A percentile compares a stretch with the other conserved stretches of the same genome.
Evolutionary conservation across 768 basidiomycete genomes (phyloP).

Genomic region (Leccinellum luteum): DNA sequence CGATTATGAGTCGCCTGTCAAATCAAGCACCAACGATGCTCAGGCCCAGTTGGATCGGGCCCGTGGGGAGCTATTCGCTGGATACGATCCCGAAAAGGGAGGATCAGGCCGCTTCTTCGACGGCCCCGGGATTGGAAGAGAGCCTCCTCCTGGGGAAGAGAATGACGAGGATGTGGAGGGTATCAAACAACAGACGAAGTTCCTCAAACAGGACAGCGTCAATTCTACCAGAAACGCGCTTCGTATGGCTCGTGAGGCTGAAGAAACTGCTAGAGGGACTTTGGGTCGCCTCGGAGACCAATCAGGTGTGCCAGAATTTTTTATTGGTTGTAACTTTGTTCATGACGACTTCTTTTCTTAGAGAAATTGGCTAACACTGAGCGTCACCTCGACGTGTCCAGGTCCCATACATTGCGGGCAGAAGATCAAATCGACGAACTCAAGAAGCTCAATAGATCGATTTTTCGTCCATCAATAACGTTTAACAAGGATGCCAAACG

Average conservation of each 20-base stretch:
- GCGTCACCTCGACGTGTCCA: constrained; percentile 89
- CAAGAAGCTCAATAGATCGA: constrained; percentile 90
- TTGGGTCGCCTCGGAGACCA: constrained; percentile 83
- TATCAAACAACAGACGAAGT: constrained; percentile 90
- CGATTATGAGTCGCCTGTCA: constrained; percentile 20
- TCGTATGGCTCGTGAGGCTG: constrained; percentile 90
- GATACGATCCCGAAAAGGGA: constrained; percentile 59
- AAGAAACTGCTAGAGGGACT: constrained; percentile 90
- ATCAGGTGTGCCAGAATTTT: constrained; percentile 61
- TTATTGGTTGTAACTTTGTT: neutral
- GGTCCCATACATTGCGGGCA: constrained; percentile 83
- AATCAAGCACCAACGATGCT: constrained; percentile 15
- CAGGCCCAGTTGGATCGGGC: constrained; percentile 58
- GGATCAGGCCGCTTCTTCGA: constrained; percentile 71
- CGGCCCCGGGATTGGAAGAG: constrained; percentile 46
- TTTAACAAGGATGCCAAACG: constrained; percentile 95
- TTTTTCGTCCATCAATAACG: constrained; percentile 88
- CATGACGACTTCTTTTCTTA: constrained; percentile 23
- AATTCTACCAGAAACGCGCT: constrained; percentile 89
- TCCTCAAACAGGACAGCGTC: constrained; percentile 88
- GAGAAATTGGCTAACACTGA: constrained; percentile 93
- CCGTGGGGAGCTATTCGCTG: constrained; percentile 72
- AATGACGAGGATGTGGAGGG: constrained; percentile 89
- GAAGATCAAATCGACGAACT: constrained; percentile 92
- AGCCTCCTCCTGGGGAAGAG: constrained; percentile 62